Evolutionary conservation across 257 asterid species (phyloP).

Genomic region (Capsicum chinense): DNA sequence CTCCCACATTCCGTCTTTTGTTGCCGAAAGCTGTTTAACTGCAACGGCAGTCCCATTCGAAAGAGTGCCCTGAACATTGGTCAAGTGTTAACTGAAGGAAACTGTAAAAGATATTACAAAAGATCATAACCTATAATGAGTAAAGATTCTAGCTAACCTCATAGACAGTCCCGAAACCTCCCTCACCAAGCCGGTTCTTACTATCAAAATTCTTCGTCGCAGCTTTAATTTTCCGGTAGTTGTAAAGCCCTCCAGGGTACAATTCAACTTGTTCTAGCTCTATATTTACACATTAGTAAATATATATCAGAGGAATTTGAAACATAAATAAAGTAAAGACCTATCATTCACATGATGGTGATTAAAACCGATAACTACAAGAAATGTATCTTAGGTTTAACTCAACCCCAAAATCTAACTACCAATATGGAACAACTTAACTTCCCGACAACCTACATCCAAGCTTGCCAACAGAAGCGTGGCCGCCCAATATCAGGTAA

Average conservation of each 20-base stretch:
- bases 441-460: no score
- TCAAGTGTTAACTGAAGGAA: not conserved
- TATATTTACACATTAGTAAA: slow-evolving; percentile 7
- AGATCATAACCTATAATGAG: slow-evolving; percentile 6
- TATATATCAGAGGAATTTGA: not conserved
- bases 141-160: not conserved
- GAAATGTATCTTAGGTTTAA: not conserved
- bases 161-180: slow-evolving; percentile 26
- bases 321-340: not conserved
- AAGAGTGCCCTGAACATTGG: slow-evolving; percentile 24
- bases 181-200: not conserved
- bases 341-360: not conserved
- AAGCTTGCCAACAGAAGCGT: no score
- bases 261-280: not conserved
- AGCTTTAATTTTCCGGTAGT: slow-evolving; percentile 22
- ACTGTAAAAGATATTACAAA: not conserved
- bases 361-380: not conserved
- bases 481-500: no score
- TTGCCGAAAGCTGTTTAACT: slow-evolving; percentile 18
- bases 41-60: not conserved
- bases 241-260: slow-evolving; percentile 29
- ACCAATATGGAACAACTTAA: no score
- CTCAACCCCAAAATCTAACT: not conserved
- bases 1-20: slow-evolving; percentile 8
- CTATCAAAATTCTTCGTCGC: not conserved